These are phyloP conservation scores for Deuterostichococcus epilithicus DNA, from an alignment of 139 green algal species.

Conservation along the genomic window DNA sequence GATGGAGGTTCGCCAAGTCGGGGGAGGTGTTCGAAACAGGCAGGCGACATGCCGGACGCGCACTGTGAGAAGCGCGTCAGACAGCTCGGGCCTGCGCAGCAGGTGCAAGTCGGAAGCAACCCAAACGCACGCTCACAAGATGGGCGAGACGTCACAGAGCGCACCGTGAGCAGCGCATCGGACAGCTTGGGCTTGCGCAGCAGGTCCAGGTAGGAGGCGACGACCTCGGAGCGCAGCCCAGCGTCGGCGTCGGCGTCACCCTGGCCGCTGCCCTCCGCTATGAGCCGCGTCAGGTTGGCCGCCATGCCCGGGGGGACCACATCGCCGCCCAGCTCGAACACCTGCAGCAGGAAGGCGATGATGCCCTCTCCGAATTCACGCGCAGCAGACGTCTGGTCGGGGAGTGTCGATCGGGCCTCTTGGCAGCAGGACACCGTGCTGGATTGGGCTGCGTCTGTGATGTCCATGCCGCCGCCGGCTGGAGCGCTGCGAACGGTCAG, in stretches of 20 bases:
- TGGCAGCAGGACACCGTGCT: too few relatives aligned
- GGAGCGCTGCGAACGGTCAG: too few relatives aligned
- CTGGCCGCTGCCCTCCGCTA: slow-evolving; percentile 78
- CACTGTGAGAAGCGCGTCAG: slow-evolving; percentile 58
- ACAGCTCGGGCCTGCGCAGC: slow-evolving; percentile 56
- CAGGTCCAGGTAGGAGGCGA: slow-evolving; percentile 59
- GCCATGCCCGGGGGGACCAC: slow-evolving; percentile 63
- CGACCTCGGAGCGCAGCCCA: slow-evolving; percentile 43
- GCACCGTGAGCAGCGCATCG: slow-evolving; percentile 60
- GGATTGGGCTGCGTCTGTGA: too few relatives aligned
- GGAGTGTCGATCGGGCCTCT: too few relatives aligned
- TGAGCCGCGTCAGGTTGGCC: slow-evolving; percentile 79
- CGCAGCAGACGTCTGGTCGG: too few relatives aligned
- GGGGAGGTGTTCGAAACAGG: too few relatives aligned
- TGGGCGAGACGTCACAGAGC: too few relatives aligned
- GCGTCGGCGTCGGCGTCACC: slow-evolving; percentile 34
- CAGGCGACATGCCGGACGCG: too few relatives aligned
- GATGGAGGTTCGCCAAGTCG: too few relatives aligned
- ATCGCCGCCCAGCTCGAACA: slow-evolving; percentile 84
- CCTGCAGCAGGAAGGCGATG: slow-evolving; percentile 19
- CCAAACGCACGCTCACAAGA: too few relatives aligned
- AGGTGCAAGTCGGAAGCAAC: slow-evolving; percentile 52
- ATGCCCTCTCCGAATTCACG: too few relatives aligned
- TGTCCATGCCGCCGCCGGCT: too few relatives aligned
- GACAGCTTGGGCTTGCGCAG: slow-evolving; percentile 68